Base-by-base conservation (phyloP, 192 early-diverging fungal genomes). In the Fimicolochytrium jonesii region DNA sequence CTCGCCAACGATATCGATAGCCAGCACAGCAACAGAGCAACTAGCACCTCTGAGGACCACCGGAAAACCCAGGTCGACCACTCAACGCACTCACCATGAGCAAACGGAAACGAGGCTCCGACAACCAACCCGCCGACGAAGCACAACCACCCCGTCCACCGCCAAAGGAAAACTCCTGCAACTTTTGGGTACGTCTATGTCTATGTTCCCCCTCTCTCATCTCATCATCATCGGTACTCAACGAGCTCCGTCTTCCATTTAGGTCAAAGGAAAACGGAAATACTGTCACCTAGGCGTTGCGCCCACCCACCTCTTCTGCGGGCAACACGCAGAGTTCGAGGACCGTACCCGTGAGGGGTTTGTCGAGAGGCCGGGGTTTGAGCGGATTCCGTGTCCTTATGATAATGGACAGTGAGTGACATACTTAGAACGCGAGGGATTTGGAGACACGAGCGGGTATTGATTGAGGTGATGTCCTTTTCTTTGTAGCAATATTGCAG, bases 341-440 rank as follows among this genome's bases (percentile, higher is more conserved):
- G 57, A 52, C 25, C 41, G 48, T 13, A 50, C 56, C 23, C 46
- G 59, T 22, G 26, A 80, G 25, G 72, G 66, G 32, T 58, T 64
- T 13, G 71, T 41, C 11, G 50, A 43, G 26, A 36, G 42, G n/a
- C 36, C 54, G 26, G 52, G 61, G 23, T 33, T 56, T 26, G 73
- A 76, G 29, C 78, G 89, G 20, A 76, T 91, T 11, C 87, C 85
- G 13, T 91, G 89, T 56, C 88, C 89, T 13, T 88, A 80, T 35
- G 88, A 90, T 60, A 75, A 76, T 23, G 77, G 73, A 32, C 89
- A 91, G 80, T 88, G 81, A 64, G 77, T 78, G 22, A n/a, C n/a
- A n/a, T n/a, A n/a, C n/a, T n/a, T n/a, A n/a, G n/a, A 15, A 15
- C n/a, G n/a, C n/a, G n/a, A n/a, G n/a, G n/a, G n/a, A n/a, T n/a